Evolutionary conservation across 345 rosid genomes (phyloP).

Genomic region (Salix suchowensis): DNA sequence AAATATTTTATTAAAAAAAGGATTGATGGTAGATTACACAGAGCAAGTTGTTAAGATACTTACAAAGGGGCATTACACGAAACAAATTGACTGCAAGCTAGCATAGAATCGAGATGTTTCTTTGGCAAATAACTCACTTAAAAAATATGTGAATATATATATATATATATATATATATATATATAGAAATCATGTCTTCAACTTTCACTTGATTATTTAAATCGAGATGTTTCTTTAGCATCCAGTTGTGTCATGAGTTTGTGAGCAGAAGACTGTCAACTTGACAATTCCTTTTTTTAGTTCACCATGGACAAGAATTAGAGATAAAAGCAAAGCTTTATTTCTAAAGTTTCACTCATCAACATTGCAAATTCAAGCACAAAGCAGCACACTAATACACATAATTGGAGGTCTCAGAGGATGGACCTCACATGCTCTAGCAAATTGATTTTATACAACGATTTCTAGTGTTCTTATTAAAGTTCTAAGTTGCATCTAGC

Average conservation of each 20-base stretch:
- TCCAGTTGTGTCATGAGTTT: no score
- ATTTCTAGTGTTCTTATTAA: conserved; percentile 8
- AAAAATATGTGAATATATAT: no score
- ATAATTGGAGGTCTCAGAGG: not conserved
- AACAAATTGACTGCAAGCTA: not conserved
- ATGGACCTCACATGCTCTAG: not conserved
- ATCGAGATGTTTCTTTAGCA: no score
- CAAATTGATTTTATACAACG: conserved; percentile 13
- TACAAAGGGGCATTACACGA: not conserved
- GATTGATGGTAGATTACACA: no score
- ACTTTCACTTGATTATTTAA: no score
- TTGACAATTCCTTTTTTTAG: no score
- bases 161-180: no score
- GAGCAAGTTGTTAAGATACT: not conserved
- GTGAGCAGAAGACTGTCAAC: no score
- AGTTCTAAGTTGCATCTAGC: not conserved
- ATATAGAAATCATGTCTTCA: no score
- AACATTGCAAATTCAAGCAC: conserved; percentile 7
- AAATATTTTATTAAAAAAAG: no score
- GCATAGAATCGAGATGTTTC: not conserved
- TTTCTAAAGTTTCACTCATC: not conserved
- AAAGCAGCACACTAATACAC: conserved; percentile 11
- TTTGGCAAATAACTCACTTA: no score
- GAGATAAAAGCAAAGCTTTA: not conserved
- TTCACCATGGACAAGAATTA: not conserved